Base-by-base conservation (phyloP, 2,329 filamentous ascomycete species). In the Fusarium compactum region DNA sequence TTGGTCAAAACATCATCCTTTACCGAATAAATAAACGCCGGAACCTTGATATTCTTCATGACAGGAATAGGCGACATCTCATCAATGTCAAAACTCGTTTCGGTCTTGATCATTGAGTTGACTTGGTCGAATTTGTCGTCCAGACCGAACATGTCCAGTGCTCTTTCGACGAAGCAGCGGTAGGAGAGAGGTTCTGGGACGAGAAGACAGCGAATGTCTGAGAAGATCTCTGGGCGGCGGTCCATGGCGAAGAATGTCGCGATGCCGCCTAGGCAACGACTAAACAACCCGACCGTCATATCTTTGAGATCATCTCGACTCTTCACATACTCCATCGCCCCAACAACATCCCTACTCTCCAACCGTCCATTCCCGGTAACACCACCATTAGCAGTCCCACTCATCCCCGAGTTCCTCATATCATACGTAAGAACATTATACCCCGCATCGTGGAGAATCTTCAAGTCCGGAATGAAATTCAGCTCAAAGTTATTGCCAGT, bases 401-500 rank as follows among this genome's bases (percentile, higher is more conserved):
- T 59, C 2, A 12, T 55, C 10, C 56, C 56, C 1, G 16, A 59
- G 6, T 59, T 59, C 4, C 56, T 16, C 56, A 59, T 59, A 12
- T 59, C 56, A 7, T 59, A 59, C 0, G 56, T 29, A 3, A 59
- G 56, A 4, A 59, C 29, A 38, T 59, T 59, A 4, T 59, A 59
- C 5, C 56, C 56, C 1, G 29, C 18, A 5, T 59, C 48, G 16
- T 59, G 56, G 12, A 59, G 12, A 0, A 59, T 59, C 40, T 59
- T 59, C 7, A 45, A 30, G 14, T 59, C 56, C 1, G 56, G 56
- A 8, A 59, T 55, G 1, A 59, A 59, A 4, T 59, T 55, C 6
- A 59, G 7, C 12, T 59, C 56, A 43, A 54, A 54, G 29, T 59
- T 50, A 22, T 59, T 59, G 1, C 56, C 56, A 16, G 48, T 54